These are phyloP conservation scores for Dicorynia guianensis DNA, from an alignment of 306 rosid species.

Conservation along the genomic window DNA sequence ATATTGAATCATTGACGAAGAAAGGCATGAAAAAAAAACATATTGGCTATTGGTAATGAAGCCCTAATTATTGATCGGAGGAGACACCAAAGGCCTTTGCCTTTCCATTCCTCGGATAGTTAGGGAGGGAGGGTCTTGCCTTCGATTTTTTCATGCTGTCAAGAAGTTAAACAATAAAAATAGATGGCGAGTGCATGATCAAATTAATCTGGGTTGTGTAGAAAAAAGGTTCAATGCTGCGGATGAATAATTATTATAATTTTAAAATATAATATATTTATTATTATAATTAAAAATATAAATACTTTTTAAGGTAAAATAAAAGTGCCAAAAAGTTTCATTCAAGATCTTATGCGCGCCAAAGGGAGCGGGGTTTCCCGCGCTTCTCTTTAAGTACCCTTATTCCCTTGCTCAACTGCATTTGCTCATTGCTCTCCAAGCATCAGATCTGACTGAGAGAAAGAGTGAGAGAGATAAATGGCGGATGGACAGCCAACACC, in stretches of 20 bases:
- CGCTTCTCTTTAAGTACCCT: slow-evolving; percentile 34
- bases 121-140: neutral
- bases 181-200: neutral
- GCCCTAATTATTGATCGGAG: too few relatives aligned
- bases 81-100: too few relatives aligned
- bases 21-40: too few relatives aligned
- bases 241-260: too few relatives aligned
- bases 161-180: slow-evolving; percentile 1
- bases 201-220: neutral
- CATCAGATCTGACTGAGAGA: neutral
- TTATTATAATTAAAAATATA: too few relatives aligned
- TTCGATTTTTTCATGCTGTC: neutral
- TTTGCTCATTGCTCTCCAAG: neutral
- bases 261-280: too few relatives aligned
- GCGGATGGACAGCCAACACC: slow-evolving; percentile 61
- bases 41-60: too few relatives aligned
- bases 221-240: too few relatives aligned
- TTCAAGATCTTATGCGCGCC: slow-evolving; percentile 41
- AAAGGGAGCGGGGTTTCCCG: slow-evolving; percentile 47
- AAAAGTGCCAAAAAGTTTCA: too few relatives aligned
- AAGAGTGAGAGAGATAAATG: slow-evolving; percentile 48
- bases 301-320: too few relatives aligned
- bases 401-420: neutral
- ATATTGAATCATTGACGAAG: too few relatives aligned
- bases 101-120: too few relatives aligned